Base-by-base conservation (phyloP, 148 eudicot species). In the Vaccinium corymbosum region DNA sequence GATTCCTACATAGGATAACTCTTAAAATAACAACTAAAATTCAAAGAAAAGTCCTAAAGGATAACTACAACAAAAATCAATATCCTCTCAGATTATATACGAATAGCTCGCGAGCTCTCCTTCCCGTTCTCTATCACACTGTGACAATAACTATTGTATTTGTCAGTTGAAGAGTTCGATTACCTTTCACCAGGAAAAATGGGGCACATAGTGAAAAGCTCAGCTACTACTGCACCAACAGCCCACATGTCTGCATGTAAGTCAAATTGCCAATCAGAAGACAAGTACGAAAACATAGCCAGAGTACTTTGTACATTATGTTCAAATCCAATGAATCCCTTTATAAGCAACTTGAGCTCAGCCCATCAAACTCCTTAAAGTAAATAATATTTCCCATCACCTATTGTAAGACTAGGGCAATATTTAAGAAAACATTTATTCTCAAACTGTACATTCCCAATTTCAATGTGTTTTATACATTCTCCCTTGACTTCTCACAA, bases 121-220 rank as follows among this genome's bases (percentile, higher is more conserved):
- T 61, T 20, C n/a, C 11, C 25, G 3, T 61, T 61, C 66, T 22
- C 66, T 6, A 61, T 61, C 10, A 61, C 12, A 61, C 27, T 61
- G 20, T 61, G 25, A 61, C 68, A 61, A 61, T 25, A 50, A 52
- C 52, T 46, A 38, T 80, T 19, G 27, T 42, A 5, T 35, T 42
- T 32, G 49, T 0, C 3, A 22, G 51, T 42, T 57, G 9, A 38
- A 20, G 50, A 16, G 17, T 77, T 17, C 49, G 51, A 82, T 88
- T 84, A 96, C 99, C 99, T 94, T 90, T 91, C 94, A 53, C 99
- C 99, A 15, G 99, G 98, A 83, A 97, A 97, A 56, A 97, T 85
- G 57, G 98, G 99, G 86, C 92, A 85, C 49, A 53, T 86, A 52
- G 95, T 93, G 88, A 92, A 93, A 81, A 97, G 95, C 83, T 97